phyloP scores from a whole-genome alignment of 257 asterid species.

The Marsdenia floribunda region DNA sequence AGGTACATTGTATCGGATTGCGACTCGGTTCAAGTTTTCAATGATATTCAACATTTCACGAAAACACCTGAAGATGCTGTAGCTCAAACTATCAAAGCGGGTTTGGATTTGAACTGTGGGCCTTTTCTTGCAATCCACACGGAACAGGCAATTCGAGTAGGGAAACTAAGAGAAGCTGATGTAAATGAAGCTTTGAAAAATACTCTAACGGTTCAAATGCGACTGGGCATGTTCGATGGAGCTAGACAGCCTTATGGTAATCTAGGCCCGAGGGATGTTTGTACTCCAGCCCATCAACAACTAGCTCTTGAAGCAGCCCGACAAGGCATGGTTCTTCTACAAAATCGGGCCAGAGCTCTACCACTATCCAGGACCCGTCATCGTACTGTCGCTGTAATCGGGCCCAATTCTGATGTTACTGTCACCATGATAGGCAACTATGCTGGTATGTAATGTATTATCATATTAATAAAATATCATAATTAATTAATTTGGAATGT shows the following conservation, averaged over 20 bases:
- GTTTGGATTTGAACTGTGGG: constrained; percentile 94
- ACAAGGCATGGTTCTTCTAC: constrained; percentile 80
- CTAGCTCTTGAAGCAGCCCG: constrained; percentile 90
- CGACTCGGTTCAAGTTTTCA: constrained; percentile 69
- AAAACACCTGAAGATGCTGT: constrained; percentile 79
- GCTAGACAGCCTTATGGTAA: constrained; percentile 46
- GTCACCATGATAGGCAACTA: constrained; percentile 87
- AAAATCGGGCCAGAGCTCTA: constrained; percentile 52
- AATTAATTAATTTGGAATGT: too few species aligned
- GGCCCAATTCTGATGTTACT: constrained; percentile 83
- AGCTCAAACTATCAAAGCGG: constrained; percentile 70
- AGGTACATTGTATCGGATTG: constrained; percentile 92
- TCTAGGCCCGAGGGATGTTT: constrained; percentile 77
- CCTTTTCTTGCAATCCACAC: constrained; percentile 72
- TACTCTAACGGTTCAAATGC: constrained; percentile 70
- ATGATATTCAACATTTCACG: constrained; percentile 55
- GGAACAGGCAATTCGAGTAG: constrained; percentile 50
- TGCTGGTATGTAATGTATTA: constrained; percentile 45
- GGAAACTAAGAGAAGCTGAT: constrained; percentile 49
- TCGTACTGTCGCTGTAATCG: constrained; percentile 64
- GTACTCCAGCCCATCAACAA: constrained; percentile 66
- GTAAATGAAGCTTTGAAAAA: constrained; percentile 60
- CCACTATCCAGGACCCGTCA: constrained; percentile 53
- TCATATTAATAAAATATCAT: not conserved
- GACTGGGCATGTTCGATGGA: constrained; percentile 92